phyloP scores from a whole-genome alignment of 164 flowering plant species.

The Chimonanthus praecox region DNA sequence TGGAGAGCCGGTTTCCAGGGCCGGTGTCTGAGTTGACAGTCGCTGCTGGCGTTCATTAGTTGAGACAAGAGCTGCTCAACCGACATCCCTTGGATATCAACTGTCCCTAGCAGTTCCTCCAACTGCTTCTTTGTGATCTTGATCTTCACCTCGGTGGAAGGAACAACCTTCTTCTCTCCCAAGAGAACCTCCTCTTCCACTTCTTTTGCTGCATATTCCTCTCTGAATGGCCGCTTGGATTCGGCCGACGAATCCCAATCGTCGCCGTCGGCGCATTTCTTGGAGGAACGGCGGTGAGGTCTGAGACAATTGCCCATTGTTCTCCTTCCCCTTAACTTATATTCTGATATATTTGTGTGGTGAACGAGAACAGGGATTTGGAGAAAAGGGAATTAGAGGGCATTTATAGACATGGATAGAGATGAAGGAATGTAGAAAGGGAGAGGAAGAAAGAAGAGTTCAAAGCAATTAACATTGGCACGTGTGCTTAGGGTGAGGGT shows the following conservation, averaged over 20 bases:
- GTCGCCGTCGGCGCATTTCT: not conserved
- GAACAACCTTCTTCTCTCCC: not conserved
- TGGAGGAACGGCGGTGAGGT: not conserved
- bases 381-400: too few species aligned
- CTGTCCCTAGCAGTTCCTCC: conserved; percentile 5
- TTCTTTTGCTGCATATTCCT: too few species aligned
- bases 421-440: too few species aligned
- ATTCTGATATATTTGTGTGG: too few species aligned
- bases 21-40: not conserved
- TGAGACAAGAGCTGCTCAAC: not conserved
- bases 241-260: not conserved
- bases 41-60: not conserved
- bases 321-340: too few species aligned
- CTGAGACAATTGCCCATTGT: conserved; percentile 2
- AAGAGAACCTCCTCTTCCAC: not conserved
- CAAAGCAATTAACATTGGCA: too few species aligned
- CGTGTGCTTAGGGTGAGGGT: too few species aligned
- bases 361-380: too few species aligned
- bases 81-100: conserved; percentile 1
- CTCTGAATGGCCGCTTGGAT: not conserved
- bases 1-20: conserved; percentile 6
- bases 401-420: too few species aligned
- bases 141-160: conserved; percentile 8
- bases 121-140: conserved; percentile 10
- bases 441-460: too few species aligned